Conservation (phyloP, 257 asterid species). For the Asclepias syriaca region DNA sequence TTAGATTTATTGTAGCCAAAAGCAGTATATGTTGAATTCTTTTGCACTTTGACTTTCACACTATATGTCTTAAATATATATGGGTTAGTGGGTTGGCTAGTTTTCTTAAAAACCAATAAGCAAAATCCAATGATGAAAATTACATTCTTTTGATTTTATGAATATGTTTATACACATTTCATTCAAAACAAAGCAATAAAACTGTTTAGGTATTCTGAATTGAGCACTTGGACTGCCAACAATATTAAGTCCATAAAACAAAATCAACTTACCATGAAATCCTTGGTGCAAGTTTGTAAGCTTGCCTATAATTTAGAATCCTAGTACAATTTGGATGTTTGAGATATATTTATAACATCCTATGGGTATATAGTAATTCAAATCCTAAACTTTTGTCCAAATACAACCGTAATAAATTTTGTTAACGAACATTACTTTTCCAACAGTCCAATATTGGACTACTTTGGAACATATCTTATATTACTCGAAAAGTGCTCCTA, state of each 20-base stretch:
- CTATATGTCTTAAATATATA: neutral
- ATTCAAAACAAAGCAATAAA: neutral
- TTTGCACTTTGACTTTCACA: neutral
- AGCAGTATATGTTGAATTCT: neutral
- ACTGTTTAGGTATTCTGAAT: neutral
- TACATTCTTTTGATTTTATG: neutral
- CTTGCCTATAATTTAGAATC: neutral
- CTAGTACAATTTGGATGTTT: neutral
- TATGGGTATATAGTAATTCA: neutral
- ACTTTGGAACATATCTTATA: too few species aligned
- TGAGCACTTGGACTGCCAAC: neutral
- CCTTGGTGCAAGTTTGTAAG: too few species aligned
- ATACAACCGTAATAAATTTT: too few species aligned
- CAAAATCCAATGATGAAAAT: too few species aligned
- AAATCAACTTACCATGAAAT: too few species aligned
- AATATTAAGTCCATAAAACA: too few species aligned
- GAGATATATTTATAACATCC: neutral
- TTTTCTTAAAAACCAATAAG: neutral
- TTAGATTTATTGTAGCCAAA: neutral
- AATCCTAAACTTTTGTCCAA: too few species aligned
- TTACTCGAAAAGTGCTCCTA: too few species aligned
- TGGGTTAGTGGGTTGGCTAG: neutral
- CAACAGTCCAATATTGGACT: too few species aligned
- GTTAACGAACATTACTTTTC: too few species aligned
- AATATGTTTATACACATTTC: neutral